Conservation (phyloP, 108 stramenopile species). For the Fragilariopsis cylindrus region DNA sequence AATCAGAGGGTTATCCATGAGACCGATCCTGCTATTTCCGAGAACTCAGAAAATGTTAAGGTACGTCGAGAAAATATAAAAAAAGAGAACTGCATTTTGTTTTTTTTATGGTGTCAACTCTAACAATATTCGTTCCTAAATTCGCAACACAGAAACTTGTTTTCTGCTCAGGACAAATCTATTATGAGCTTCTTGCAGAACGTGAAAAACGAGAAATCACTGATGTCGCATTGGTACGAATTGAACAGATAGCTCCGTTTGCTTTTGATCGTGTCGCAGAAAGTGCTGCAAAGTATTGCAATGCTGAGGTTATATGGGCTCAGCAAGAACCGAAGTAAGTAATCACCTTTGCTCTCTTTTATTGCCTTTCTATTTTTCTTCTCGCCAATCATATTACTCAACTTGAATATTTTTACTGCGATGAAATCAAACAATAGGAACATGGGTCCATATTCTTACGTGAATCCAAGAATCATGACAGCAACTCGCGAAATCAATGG, state of each 20-base stretch:
- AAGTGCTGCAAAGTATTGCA: constrained; percentile 71
- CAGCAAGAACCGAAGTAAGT: constrained; percentile 93
- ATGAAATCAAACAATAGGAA: constrained; percentile 61
- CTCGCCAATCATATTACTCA: not conserved
- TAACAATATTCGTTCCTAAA: not conserved
- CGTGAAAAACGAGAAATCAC: constrained; percentile 74
- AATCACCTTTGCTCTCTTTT: not conserved
- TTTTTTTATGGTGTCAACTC: not conserved
- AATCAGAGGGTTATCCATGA: constrained; percentile 74
- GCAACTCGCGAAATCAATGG: constrained; percentile 92
- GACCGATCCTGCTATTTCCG: constrained; percentile 60
- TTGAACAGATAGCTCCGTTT: constrained; percentile 99
- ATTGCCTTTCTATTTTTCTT: not conserved
- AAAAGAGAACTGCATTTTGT: not conserved
- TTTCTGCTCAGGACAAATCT: constrained; percentile 97
- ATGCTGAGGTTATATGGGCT: constrained; percentile 95
- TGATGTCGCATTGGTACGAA: constrained; percentile 93
- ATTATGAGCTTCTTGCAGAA: constrained; percentile 95
- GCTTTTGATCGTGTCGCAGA: constrained; percentile 94
- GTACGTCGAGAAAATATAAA: constrained; percentile 32
- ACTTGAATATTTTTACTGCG: not conserved
- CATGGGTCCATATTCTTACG: constrained; percentile 96
- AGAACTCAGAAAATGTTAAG: constrained; percentile 84
- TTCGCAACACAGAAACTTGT: constrained; percentile 68
- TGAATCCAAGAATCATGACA: constrained; percentile 91